A percentile compares a stretch with the other conserved stretches of the same genome.
phyloP scores from a whole-genome alignment of 768 basidiomycete species.

The Termitomyces heimii region DNA sequence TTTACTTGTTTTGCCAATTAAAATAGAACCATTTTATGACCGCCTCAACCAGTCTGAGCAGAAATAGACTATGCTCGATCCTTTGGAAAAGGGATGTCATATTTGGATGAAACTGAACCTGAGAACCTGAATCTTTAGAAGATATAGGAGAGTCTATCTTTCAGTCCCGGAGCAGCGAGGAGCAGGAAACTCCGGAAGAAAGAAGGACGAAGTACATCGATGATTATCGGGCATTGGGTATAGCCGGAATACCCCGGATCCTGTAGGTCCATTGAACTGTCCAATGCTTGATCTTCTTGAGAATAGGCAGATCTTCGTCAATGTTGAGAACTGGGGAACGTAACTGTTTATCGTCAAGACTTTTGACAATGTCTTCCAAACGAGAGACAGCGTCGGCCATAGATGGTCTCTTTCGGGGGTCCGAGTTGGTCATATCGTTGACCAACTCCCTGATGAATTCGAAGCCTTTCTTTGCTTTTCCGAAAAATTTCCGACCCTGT shows the following conservation, averaged over 20 bases:
- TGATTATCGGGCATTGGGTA: too few relatives aligned
- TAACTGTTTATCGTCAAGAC: slow-evolving; percentile 12
- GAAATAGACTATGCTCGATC: too few relatives aligned
- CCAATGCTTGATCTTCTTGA: not conserved
- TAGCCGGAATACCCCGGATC: not conserved
- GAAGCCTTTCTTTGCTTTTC: not conserved
- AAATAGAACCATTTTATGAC: too few relatives aligned
- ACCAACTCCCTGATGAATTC: not conserved
- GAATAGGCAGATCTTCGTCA: not conserved
- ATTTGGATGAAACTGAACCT: too few relatives aligned
- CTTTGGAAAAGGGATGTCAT: too few relatives aligned
- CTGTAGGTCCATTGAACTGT: not conserved
- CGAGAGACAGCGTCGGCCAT: slow-evolving; percentile 22
- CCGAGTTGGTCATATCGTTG: slow-evolving; percentile 7
- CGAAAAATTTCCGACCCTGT: not conserved
- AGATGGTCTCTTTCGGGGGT: slow-evolving; percentile 25
- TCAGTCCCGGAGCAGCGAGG: too few relatives aligned
- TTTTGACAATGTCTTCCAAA: not conserved
- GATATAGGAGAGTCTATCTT: too few relatives aligned
- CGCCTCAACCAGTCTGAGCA: too few relatives aligned
- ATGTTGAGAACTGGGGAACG: slow-evolving; percentile 19
- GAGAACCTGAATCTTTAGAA: too few relatives aligned
- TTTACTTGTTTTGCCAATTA: too few relatives aligned
- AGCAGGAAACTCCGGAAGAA: too few relatives aligned
- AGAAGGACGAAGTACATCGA: too few relatives aligned